These are phyloP conservation scores for Salvia miltiorrhiza DNA, from an alignment of 257 asterid genomes.

Conservation along the genomic window DNA sequence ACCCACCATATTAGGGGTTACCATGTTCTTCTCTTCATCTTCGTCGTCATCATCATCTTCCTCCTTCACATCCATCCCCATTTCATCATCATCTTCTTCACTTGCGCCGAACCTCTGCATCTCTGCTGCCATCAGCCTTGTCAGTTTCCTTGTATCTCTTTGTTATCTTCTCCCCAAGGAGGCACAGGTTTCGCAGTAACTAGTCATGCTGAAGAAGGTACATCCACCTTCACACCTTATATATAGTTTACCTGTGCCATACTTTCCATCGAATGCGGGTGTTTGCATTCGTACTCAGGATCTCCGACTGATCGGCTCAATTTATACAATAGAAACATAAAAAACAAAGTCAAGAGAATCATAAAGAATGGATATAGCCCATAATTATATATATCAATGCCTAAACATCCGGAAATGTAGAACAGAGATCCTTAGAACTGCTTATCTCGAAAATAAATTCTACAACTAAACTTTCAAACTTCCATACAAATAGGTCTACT, in stretches of 20 bases:
- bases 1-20: conserved; percentile 37
- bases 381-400: not conserved
- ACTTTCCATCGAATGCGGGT: not conserved
- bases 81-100: conserved; percentile 92
- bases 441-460: not conserved
- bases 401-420: not conserved
- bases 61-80: conserved; percentile 94
- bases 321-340: conserved; percentile 17
- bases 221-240: conserved; percentile 22
- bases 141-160: conserved; percentile 17
- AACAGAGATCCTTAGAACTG: not conserved
- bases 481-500: not conserved
- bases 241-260: conserved; percentile 5
- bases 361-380: not conserved
- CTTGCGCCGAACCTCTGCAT: conserved; percentile 71
- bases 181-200: conserved; percentile 12
- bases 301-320: conserved; percentile 14
- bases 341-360: conserved; percentile 9
- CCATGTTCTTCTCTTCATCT: conserved; percentile 61
- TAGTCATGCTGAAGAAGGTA: conserved; percentile 15
- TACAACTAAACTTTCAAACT: not conserved
- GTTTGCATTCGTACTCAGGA: conserved; percentile 10
- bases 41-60: conserved; percentile 83
- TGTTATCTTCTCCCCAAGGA: conserved; percentile 25
- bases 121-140: conserved; percentile 50